Conservation (phyloP, 768 basidiomycete genomes). For the Exsudoporus frostii region DNA sequence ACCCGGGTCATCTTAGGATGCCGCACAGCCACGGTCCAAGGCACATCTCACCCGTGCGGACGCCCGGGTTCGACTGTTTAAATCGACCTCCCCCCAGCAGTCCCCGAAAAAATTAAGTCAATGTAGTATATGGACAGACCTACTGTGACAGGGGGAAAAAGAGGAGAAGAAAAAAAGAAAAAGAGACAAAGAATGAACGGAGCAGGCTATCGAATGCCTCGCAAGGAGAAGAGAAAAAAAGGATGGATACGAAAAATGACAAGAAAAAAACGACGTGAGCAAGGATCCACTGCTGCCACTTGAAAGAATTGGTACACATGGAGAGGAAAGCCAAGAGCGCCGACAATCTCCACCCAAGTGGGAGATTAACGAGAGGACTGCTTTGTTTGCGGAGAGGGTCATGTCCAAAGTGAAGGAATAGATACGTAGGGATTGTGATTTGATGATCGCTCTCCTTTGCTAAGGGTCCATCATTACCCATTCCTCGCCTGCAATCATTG, state of each 20-base stretch:
- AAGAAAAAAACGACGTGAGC: background rate
- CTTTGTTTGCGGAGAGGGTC: slow-evolving; percentile 14
- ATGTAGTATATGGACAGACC: slow-evolving; percentile 22
- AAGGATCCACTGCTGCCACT: slow-evolving; percentile 1
- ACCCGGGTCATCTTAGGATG: too few species aligned
- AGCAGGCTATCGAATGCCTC: slow-evolving; percentile 8
- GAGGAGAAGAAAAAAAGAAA: background rate
- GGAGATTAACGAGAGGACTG: slow-evolving; percentile 18
- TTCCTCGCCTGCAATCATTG: slow-evolving; percentile 9
- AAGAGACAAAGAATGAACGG: slow-evolving; percentile 4
- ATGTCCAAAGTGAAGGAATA: slow-evolving; percentile 31
- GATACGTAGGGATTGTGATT: slow-evolving; percentile 31
- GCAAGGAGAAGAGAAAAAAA: background rate
- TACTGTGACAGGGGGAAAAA: slow-evolving; percentile 17
- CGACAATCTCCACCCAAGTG: slow-evolving; percentile 5
- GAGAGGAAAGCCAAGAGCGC: slow-evolving; percentile 5
- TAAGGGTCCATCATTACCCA: slow-evolving; percentile 22
- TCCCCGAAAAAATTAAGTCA: slow-evolving; percentile 21
- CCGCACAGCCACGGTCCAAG: too few species aligned
- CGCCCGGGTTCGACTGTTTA: too few species aligned
- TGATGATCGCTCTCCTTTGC: slow-evolving; percentile 21
- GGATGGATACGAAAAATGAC: background rate
- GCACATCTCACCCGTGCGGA: too few species aligned
- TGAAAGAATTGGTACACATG: background rate
- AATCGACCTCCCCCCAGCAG: background rate